Percentiles rank a stretch among this genome's conserved stretches.
Conservation (phyloP, 805 yeast species). For the Helenozyma baotianmanensis region DNA sequence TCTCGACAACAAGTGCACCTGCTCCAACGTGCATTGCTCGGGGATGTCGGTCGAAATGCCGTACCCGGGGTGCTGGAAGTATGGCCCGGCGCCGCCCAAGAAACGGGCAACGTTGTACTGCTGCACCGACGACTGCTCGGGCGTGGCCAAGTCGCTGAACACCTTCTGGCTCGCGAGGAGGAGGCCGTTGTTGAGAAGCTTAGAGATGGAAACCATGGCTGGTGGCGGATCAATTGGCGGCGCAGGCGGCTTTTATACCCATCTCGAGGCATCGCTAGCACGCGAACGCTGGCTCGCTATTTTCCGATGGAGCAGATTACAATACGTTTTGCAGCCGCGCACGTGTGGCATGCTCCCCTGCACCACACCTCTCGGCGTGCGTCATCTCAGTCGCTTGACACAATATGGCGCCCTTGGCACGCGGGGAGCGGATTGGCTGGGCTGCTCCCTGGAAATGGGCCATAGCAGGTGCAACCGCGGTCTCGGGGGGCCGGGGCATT, state of each 20-base stretch:
- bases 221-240: neutral
- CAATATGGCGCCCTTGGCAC: too few species aligned
- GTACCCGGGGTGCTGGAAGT: conserved; percentile 45
- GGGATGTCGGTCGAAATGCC: conserved; percentile 51
- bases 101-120: conserved; percentile 47
- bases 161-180: conserved; percentile 23
- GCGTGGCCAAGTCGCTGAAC: conserved; percentile 31
- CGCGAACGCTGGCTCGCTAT: too few species aligned
- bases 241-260: neutral
- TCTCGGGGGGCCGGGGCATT: too few species aligned
- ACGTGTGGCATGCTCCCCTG: too few species aligned
- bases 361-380: too few species aligned
- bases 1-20: conserved; percentile 66
- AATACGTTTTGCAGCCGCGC: too few species aligned
- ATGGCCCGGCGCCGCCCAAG: conserved; percentile 58
- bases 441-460: too few species aligned
- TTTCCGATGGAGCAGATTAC: too few species aligned
- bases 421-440: too few species aligned
- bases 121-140: conserved; percentile 37
- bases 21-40: conserved; percentile 51
- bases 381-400: too few species aligned
- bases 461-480: too few species aligned
- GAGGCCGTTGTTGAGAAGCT: conserved; percentile 26
- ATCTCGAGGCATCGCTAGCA: too few species aligned
- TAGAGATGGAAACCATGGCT: conserved; percentile 11